A percentile compares a stretch with the other conserved stretches of the same genome.
Evolutionary conservation across 192 early-diverging fungal genomes (phyloP).

Genomic region (Ambispora gerdemannii): DNA sequence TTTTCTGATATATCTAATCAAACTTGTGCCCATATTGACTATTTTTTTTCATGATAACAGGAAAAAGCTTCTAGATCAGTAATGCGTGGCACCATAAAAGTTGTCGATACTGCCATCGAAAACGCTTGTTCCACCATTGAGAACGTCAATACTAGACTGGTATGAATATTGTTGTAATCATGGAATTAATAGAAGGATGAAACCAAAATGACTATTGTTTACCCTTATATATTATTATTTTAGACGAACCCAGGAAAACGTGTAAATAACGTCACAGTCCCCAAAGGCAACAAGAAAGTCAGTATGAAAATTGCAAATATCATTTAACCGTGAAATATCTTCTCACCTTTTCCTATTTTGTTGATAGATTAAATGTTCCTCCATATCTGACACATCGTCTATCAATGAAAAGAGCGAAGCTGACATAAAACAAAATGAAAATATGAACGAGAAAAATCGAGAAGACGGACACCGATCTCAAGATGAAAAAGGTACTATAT

Average conservation of each 20-base stretch:
- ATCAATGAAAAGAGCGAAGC: no score
- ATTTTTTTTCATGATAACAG: slow-evolving; percentile 18
- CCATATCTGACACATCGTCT: no score
- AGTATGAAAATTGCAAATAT: slow-evolving; percentile 5
- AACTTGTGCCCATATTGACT: slow-evolving; percentile 25
- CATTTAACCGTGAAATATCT: slow-evolving; percentile 1
- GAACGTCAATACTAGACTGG: slow-evolving; percentile 23
- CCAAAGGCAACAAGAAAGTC: slow-evolving; percentile 19
- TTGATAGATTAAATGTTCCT: no score
- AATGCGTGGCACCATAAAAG: slow-evolving; percentile 12
- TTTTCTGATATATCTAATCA: slow-evolving; percentile 30
- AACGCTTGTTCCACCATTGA: slow-evolving; percentile 18
- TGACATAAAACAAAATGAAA: no score
- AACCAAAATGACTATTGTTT: slow-evolving; percentile 26
- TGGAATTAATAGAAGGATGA: slow-evolving; percentile 6
- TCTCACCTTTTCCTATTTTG: slow-evolving; percentile 1
- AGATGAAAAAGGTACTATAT: background rate
- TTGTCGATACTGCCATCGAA: slow-evolving; percentile 22
- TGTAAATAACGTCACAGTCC: slow-evolving; percentile 17
- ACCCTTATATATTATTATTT: slow-evolving; percentile 22
- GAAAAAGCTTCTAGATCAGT: slow-evolving; percentile 18
- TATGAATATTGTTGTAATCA: slow-evolving; percentile 28
- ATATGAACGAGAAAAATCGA: background rate
- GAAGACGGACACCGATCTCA: background rate
- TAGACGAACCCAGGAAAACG: slow-evolving; percentile 29